Percentiles rank a stretch among this genome's conserved stretches.
Conservation (phyloP, 2,329 filamentous ascomycete genomes). For the Raffaelea deltoideospora region DNA sequence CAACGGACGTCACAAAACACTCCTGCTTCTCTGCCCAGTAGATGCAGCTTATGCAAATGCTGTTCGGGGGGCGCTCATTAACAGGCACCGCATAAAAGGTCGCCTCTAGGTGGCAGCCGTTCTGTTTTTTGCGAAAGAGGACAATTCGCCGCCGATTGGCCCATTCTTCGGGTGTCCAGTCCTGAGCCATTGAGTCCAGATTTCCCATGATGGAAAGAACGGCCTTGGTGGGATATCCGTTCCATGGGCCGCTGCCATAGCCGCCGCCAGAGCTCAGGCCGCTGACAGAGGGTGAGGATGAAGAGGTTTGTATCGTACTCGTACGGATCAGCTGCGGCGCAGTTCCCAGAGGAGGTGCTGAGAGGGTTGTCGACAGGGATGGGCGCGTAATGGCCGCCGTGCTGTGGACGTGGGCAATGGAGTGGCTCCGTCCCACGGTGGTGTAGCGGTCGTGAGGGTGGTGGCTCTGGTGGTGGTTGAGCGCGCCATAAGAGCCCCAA, state of each 20-base stretch:
- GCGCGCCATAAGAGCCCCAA: slow-evolving; percentile 17
- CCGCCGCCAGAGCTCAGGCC: slow-evolving; percentile 18
- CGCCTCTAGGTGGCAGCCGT: slow-evolving; percentile 65
- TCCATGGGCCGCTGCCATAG: slow-evolving; percentile 58
- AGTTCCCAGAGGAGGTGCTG: slow-evolving; percentile 22
- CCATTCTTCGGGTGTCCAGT: slow-evolving; percentile 74
- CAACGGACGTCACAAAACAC: slow-evolving; percentile 89
- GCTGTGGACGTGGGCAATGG: slow-evolving; percentile 24
- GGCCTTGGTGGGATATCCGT: slow-evolving; percentile 72
- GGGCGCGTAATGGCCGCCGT: slow-evolving; percentile 30
- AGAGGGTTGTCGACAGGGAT: slow-evolving; percentile 31
- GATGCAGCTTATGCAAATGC: slow-evolving; percentile 94
- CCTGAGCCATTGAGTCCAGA: slow-evolving; percentile 65
- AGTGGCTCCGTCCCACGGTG: slow-evolving; percentile 18
- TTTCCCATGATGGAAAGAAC: slow-evolving; percentile 74
- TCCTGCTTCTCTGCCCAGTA: slow-evolving; percentile 87
- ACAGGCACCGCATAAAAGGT: slow-evolving; percentile 66
- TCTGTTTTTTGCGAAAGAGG: slow-evolving; percentile 71
- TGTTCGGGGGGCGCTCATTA: slow-evolving; percentile 66
- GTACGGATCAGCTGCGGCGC: slow-evolving; percentile 39
- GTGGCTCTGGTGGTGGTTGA: slow-evolving; percentile 7
- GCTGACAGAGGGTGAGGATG: slow-evolving; percentile 3
- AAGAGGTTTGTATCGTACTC: slow-evolving; percentile 31
- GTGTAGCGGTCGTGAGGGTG: slow-evolving; percentile 8
- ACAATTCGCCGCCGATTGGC: slow-evolving; percentile 70